Evolutionary conservation across 306 rosid species (phyloP), one percentile per base, ranked within the genome.

Genomic region (Canavalia gladiata): DNA sequence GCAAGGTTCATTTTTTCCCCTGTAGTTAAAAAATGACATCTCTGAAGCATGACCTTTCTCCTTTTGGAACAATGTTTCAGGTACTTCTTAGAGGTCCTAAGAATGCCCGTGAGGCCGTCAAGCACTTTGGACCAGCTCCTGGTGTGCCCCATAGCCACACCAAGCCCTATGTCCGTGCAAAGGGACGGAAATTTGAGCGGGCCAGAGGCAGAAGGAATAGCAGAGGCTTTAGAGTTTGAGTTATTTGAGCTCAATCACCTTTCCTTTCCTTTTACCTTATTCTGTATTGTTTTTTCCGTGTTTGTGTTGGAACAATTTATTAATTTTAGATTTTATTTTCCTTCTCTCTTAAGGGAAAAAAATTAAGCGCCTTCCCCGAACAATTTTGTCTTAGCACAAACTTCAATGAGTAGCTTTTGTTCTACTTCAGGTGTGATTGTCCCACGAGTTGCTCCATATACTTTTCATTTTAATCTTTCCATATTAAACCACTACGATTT

Each of bases 141-240:
- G 93, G 93, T 80, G 93, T 90, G 60, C 93, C 93, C 41, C 93
- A 90, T 73, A 82, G 93, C 76, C 87, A 90, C 82, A 82, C 91
- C 79, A 90, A 90, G 80, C 93, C 93, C 18, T 88, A 86, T 74
- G 86, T 88, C 7, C 89, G 89, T 47, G 3, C 90, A 2, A 86
- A 82, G 42, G 90, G 91, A 60, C 76, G 93, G 37, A 90, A 90
- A 28, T 84, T 86, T 62, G 91, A 87, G 88, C 62, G 66, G 45
- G 91, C 93, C 51, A 84, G 91, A 77, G 93, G 93, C 33, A 87
- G 68, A 31, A 87, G 93, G 35, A 90, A 90, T 73, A 90, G 93
- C 84, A 86, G 42, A 64, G 93, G 93, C 62, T 90, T 87, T 76
- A 88, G 84, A 82, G 90, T 86, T 74, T 90, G 73, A 82, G 88